These are phyloP conservation scores for Tricharina praecox DNA, from an alignment of 495 filamentous ascomycete genomes.

Conservation along the genomic window DNA sequence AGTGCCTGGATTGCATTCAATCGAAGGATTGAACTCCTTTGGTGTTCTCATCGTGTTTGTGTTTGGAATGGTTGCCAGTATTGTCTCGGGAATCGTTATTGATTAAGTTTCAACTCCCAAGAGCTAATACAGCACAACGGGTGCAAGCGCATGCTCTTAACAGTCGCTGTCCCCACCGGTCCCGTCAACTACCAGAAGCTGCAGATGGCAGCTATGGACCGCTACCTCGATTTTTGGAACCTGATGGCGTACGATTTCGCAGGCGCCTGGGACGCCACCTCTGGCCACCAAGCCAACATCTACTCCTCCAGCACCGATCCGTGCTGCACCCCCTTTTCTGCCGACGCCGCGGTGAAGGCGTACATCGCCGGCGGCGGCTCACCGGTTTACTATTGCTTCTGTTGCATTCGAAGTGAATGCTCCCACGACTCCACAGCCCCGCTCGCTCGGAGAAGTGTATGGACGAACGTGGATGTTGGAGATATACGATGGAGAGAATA, in stretches of 20 bases:
- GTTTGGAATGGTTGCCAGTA: too few relatives aligned
- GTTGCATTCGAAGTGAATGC: too few relatives aligned
- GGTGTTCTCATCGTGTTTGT: too few relatives aligned
- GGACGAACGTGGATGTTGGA: too few relatives aligned
- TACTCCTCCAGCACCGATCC: slow-evolving; percentile 38
- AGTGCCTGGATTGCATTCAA: too few relatives aligned
- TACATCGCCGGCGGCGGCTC: slow-evolving; percentile 48
- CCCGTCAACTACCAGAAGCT: slow-evolving; percentile 52
- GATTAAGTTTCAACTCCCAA: too few relatives aligned
- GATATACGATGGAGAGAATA: too few relatives aligned
- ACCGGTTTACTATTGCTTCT: too few relatives aligned
- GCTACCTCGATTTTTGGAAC: slow-evolving; percentile 69
- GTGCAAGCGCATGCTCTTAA: slow-evolving; percentile 51
- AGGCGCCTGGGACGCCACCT: slow-evolving; percentile 48
- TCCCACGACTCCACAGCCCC: too few relatives aligned
- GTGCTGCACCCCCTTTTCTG: slow-evolving; percentile 49
- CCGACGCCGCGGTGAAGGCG: slow-evolving; percentile 45
- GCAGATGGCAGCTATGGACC: slow-evolving; percentile 50
- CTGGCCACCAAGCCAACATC: slow-evolving; percentile 65
- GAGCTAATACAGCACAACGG: slow-evolving; percentile 29
- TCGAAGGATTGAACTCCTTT: too few relatives aligned
- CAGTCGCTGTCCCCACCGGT: slow-evolving; percentile 48
- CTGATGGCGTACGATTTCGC: slow-evolving; percentile 68
- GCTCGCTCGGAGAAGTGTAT: too few relatives aligned
- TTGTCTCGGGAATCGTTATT: too few relatives aligned